phyloP scores from a whole-genome alignment of 768 basidiomycete species.

The Rhizopogon vesiculosus region DNA sequence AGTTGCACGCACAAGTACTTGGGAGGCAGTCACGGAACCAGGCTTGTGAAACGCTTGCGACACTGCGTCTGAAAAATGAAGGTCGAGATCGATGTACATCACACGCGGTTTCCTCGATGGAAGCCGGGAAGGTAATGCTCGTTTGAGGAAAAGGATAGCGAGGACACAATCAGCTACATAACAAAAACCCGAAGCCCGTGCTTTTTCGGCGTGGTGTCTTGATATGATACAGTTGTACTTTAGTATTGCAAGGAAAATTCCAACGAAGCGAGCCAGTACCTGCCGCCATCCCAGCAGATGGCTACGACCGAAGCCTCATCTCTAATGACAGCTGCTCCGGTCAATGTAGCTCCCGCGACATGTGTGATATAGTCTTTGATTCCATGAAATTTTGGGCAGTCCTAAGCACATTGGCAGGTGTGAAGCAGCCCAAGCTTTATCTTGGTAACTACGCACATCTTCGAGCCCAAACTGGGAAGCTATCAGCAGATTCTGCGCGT shows the following conservation, averaged over 20 bases:
- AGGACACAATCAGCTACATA: slow-evolving; percentile 90
- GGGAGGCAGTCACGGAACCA: slow-evolving; percentile 29
- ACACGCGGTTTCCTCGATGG: slow-evolving; percentile 47
- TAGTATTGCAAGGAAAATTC: not conserved
- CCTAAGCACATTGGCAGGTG: slow-evolving; percentile 36
- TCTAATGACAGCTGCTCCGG: slow-evolving; percentile 61
- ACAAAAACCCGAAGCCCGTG: slow-evolving; percentile 84
- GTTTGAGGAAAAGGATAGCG: slow-evolving; percentile 68
- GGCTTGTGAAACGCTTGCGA: slow-evolving; percentile 65
- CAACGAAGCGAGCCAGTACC: slow-evolving; percentile 33
- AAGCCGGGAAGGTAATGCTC: slow-evolving; percentile 18
- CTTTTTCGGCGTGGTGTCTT: slow-evolving; percentile 82
- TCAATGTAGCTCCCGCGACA: slow-evolving; percentile 75
- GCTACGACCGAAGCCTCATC: slow-evolving; percentile 51
- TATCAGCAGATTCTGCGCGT: slow-evolving; percentile 16
- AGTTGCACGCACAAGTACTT: slow-evolving; percentile 39
- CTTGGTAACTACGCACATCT: slow-evolving; percentile 37
- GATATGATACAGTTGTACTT: not conserved
- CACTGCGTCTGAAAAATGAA: slow-evolving; percentile 90
- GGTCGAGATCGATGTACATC: slow-evolving; percentile 90
- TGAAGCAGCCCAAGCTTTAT: not conserved
- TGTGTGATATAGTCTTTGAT: slow-evolving; percentile 65
- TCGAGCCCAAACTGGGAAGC: slow-evolving; percentile 50
- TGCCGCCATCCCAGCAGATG: slow-evolving; percentile 91
- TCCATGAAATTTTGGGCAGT: slow-evolving; percentile 75